phyloP scores from a whole-genome alignment of 2,329 filamentous ascomycete species.

The Scedosporium apiospermum region DNA sequence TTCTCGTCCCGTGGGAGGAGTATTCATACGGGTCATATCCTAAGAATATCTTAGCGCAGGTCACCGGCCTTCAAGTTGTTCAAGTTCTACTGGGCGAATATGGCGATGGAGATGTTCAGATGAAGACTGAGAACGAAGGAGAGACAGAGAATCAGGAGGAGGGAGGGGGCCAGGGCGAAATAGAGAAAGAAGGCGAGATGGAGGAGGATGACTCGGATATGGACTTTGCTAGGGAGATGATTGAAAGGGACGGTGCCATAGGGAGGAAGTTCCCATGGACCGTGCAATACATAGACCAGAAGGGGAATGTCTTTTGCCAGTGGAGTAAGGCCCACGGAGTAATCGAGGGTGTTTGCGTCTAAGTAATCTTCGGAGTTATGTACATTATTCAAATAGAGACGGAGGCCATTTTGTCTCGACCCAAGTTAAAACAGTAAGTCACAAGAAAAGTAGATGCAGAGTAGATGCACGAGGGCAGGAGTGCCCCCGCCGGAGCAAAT shows the following conservation, averaged over 20 bases:
- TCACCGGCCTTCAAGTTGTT: not conserved
- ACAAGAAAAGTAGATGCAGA: too few relatives aligned
- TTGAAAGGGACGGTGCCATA: not conserved
- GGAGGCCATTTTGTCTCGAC: not conserved
- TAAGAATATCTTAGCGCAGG: not conserved
- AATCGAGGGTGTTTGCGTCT: constrained; percentile 1
- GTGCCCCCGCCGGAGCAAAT: too few relatives aligned
- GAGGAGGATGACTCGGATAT: not conserved
- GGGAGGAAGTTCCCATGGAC: not conserved
- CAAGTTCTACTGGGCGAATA: not conserved
- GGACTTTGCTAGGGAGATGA: not conserved
- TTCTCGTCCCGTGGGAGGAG: constrained; percentile 5
- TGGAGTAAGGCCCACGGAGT: not conserved
- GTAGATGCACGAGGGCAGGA: too few relatives aligned
- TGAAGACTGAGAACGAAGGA: not conserved
- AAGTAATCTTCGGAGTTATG: not conserved
- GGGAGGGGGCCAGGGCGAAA: not conserved
- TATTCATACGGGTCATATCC: not conserved
- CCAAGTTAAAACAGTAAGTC: too few relatives aligned
- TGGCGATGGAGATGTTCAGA: not conserved
- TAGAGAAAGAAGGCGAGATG: not conserved
- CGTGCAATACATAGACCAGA: constrained; percentile 4
- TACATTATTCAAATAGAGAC: not conserved
- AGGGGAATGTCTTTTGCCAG: constrained; percentile 3
- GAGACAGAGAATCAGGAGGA: not conserved